Conservation (phyloP, 768 basidiomycete species). For the Albatrellus ellisii region DNA sequence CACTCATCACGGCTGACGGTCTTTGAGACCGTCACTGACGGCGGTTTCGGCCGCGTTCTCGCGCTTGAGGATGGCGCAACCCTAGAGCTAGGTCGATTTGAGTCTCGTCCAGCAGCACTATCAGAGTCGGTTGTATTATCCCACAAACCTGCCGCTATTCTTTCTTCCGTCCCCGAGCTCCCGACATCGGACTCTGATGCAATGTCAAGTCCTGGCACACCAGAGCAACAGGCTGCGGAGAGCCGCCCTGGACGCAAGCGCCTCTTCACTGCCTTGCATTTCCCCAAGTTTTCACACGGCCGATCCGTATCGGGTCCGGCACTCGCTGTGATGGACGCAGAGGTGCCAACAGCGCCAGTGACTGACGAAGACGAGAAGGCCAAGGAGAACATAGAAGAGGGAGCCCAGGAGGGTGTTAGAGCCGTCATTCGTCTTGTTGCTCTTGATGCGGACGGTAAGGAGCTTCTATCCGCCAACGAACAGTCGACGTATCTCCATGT, state of each 20-base stretch:
- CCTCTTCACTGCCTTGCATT: conserved; percentile 58
- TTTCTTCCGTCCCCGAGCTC: conserved; percentile 1
- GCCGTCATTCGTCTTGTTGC: conserved; percentile 74
- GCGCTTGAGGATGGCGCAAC: conserved; percentile 67
- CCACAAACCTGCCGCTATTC: not conserved
- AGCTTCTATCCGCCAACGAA: conserved; percentile 61
- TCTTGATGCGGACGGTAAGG: conserved; percentile 60
- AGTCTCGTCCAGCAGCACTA: conserved; percentile 20
- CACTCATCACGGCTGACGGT: conserved; percentile 36
- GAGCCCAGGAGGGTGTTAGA: conserved; percentile 47
- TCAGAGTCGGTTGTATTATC: too few relatives aligned
- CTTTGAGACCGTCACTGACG: conserved; percentile 55
- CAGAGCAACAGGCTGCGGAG: conserved; percentile 13
- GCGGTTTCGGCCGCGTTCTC: conserved; percentile 70
- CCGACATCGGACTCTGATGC: not conserved
- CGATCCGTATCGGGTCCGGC: conserved; percentile 62
- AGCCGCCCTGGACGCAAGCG: conserved; percentile 24
- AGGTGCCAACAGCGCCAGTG: conserved; percentile 23
- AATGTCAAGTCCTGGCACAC: conserved; percentile 12
- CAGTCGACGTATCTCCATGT: conserved; percentile 85
- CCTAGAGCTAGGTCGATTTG: conserved; percentile 71
- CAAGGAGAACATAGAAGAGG: conserved; percentile 32
- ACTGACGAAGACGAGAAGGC: conserved; percentile 29
- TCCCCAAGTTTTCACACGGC: conserved; percentile 34
- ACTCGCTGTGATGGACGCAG: conserved; percentile 65